Evolutionary conservation across 2,329 filamentous ascomycete genomes (phyloP), one percentile per base, ranked within the genome.

Genomic region (Pseudocercospora vitis): DNA sequence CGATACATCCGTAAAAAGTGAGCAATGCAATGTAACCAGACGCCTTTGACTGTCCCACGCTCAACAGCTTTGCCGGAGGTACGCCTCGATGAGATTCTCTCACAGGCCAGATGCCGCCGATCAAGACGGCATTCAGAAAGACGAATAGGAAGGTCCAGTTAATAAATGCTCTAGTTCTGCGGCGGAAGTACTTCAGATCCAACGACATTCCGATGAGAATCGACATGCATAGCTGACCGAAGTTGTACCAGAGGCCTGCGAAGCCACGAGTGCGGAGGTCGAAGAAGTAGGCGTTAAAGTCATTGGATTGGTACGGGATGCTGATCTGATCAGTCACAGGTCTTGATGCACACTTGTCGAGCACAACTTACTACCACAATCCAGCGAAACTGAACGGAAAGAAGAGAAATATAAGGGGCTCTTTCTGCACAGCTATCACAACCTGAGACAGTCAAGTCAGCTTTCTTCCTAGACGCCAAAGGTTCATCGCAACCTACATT

Each of bases 221-320:
- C 7, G 44, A 47, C 44, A 47, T 47, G 24, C 26, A 21, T 1
- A 47, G 28, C 6, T 47, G 44, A 14, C 44, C 44, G 16, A 47
- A 47, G 28, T 47, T 47, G 28, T 47, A 47, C 44, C 44, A 47
- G 1, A 47, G 44, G 7, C 44, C 16, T 7, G 44, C 44, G 8
- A 47, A 47, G 28, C 44, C 44, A 28, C 44, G 44, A 9, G 44
- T 47, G 11, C 44, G 24, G 5, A 47, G 26, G 26, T 47, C 44
- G 26, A 47, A 47, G 26, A 47, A 47, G 44, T 47, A 47, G 23
- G 26, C 44, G 26, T 47, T 47, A 28, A 47, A 47, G 44, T 47
- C 44, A 23, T 47, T 47, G 44, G 44, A 47, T n/a, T 47, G 44
- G 44, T 47, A 47, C 7, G 44, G 44, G 6, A 47, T 47, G 16